A percentile compares a stretch with the other conserved stretches of the same genome.
Evolutionary conservation across 192 early-diverging fungal species (phyloP).

Genomic region (Helicostylum pulchrum): DNA sequence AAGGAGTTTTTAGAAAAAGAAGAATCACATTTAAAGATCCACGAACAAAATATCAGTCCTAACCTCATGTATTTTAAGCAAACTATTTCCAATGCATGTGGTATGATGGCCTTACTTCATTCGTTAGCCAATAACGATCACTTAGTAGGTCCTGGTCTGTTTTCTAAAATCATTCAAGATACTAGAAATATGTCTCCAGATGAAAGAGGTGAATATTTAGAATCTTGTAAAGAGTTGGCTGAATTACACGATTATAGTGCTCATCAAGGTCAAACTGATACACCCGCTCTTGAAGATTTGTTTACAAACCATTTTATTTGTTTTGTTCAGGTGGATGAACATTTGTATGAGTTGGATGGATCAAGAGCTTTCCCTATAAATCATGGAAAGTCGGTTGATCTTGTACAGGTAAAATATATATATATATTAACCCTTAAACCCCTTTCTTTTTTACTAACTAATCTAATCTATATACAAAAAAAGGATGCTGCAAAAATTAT

Average conservation of each 20-base stretch:
- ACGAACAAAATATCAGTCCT: conserved; percentile 49
- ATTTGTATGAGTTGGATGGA: conserved; percentile 89
- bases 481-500: conserved; percentile 53
- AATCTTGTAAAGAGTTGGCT: conserved; percentile 54
- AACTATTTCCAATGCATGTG: conserved; percentile 91
- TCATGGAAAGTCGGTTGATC: conserved; percentile 65
- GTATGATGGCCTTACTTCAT: conserved; percentile 92
- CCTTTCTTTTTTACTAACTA: no score
- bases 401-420: conserved; percentile 49
- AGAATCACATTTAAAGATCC: conserved; percentile 39
- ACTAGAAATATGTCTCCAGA: conserved; percentile 63
- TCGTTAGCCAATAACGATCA: conserved; percentile 71
- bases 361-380: conserved; percentile 77
- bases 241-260: conserved; percentile 55
- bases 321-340: conserved; percentile 73
- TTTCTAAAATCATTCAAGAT: conserved; percentile 67
- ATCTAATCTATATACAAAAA: no score
- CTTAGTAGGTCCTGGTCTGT: conserved; percentile 45
- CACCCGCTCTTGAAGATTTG: no score
- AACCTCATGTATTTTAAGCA: conserved; percentile 81
- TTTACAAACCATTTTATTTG: conserved; percentile 69
- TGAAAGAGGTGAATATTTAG: conserved; percentile 71
- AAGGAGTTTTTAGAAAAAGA: conserved; percentile 51
- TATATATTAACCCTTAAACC: background rate
- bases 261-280: conserved; percentile 59